Conservation (phyloP, 2,329 filamentous ascomycete species). For the Mariannaea sp. region DNA sequence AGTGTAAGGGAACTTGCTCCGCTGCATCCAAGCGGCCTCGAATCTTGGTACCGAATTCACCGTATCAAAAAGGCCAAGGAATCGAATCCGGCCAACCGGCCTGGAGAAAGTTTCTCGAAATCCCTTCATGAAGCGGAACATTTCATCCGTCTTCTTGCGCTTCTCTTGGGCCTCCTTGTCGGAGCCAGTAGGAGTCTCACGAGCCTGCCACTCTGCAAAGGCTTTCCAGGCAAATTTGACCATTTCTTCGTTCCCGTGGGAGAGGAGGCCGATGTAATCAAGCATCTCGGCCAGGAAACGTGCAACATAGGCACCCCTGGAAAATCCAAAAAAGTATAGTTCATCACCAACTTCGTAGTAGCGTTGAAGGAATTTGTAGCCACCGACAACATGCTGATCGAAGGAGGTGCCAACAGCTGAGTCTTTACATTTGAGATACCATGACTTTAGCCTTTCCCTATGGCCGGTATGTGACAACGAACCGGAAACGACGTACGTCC, state of each 20-base stretch:
- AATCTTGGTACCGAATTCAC: slow-evolving; percentile 82
- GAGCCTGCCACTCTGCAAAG: slow-evolving; percentile 73
- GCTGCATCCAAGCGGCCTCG: slow-evolving; percentile 76
- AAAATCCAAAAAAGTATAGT: slow-evolving; percentile 77
- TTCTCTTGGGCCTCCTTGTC: slow-evolving; percentile 50
- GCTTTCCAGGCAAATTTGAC: slow-evolving; percentile 83
- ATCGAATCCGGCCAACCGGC: slow-evolving; percentile 73
- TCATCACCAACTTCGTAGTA: slow-evolving; percentile 68
- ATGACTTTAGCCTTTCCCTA: slow-evolving; percentile 63
- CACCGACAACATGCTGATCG: slow-evolving; percentile 80
- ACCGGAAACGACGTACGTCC: slow-evolving; percentile 70
- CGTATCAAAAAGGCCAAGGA: slow-evolving; percentile 80
- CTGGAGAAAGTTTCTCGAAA: slow-evolving; percentile 83
- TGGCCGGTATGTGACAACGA: slow-evolving; percentile 62
- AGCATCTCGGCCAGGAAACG: slow-evolving; percentile 83
- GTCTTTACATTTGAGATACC: slow-evolving; percentile 76
- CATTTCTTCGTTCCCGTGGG: slow-evolving; percentile 85
- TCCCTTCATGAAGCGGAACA: slow-evolving; percentile 76
- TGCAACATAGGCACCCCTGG: slow-evolving; percentile 73
- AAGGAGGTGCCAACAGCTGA: slow-evolving; percentile 81
- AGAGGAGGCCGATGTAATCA: slow-evolving; percentile 78
- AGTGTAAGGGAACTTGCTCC: slow-evolving; percentile 75
- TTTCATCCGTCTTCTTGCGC: slow-evolving; percentile 52
- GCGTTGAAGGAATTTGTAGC: slow-evolving; percentile 79
- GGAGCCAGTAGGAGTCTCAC: slow-evolving; percentile 51